Base-by-base conservation (phyloP, 257 asterid species). In the Salvia miltiorrhiza region DNA sequence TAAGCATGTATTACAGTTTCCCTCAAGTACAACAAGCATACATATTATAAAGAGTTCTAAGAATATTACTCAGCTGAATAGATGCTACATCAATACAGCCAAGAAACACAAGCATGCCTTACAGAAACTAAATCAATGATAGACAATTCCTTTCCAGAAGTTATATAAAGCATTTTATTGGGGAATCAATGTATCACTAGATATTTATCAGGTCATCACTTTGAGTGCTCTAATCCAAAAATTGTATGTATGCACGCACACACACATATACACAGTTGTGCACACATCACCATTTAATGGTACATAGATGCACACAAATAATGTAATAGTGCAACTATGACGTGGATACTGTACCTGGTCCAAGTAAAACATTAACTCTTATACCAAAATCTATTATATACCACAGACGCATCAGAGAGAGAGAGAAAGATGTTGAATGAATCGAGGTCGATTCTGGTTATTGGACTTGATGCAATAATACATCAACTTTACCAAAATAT, bases 41-140 rank as follows among this genome's bases (percentile, higher is more conserved):
- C n/a, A n/a, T n/a, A n/a, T n/a, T n/a, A n/a, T n/a, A n/a, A n/a
- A n/a, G n/a, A n/a, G n/a, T n/a, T n/a, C n/a, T n/a, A n/a, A n/a
- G n/a, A n/a, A n/a, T n/a, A n/a, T n/a, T n/a, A n/a, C n/a, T n/a
- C n/a, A n/a, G n/a, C n/a, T n/a, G n/a, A n/a, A 39, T 49, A 37
- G 16, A 30, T 71, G 71, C 67, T 50, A 53, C 35, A 69, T 44
- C 23, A 59, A 33, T 35, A 47, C 62, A 19, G 21, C 56, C 26
- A 43, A 23, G 26, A 21, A 30, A n/a, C 30, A 30, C 30, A 65
- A 19, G 16, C 52, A 28, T 11, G 40, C 52, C 50, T 60, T 21
- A 73, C 9, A 70, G 43, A 35, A 44, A 59, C 30, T 33, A 65
- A 45, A 28, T 10, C 47, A 30, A 9, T 33, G 40, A 45, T 12